These are phyloP conservation scores for Russula griseocarnosa DNA, from an alignment of 768 basidiomycete genomes.

Conservation along the genomic window DNA sequence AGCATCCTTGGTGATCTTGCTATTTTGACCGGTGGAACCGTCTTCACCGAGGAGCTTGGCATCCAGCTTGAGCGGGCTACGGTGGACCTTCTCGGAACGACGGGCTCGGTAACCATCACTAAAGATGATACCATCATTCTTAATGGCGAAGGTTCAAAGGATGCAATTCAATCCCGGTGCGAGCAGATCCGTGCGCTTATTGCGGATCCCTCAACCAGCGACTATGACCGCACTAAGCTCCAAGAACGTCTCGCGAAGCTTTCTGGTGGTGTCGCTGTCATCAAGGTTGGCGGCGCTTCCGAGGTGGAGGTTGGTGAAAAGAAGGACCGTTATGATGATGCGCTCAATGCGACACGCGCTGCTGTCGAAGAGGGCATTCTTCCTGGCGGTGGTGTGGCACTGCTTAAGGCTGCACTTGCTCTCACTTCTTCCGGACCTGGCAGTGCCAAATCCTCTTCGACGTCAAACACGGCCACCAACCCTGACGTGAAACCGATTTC, in stretches of 20 bases:
- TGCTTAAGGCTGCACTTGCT: conserved; percentile 78
- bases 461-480: conserved; percentile 38
- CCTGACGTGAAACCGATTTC: conserved; percentile 63
- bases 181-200: conserved; percentile 90
- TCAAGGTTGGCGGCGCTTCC: conserved; percentile 89
- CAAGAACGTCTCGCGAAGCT: conserved; percentile 97
- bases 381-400: conserved; percentile 92
- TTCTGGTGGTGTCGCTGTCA: conserved; percentile 94
- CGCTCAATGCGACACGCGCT: conserved; percentile 95
- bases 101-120: conserved; percentile 89
- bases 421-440: conserved; percentile 48
- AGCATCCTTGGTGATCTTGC: conserved; percentile 95
- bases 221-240: conserved; percentile 91
- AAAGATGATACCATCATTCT: conserved; percentile 98
- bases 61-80: conserved; percentile 94
- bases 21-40: conserved; percentile 95
- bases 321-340: conserved; percentile 98
- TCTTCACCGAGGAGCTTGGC: conserved; percentile 90
- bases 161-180: conserved; percentile 85
- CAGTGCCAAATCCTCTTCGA: conserved; percentile 16
- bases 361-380: conserved; percentile 99
- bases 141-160: conserved; percentile 90
- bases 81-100: conserved; percentile 82
- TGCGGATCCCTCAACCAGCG: conserved; percentile 77
- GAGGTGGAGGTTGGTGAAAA: conserved; percentile 99